Evolutionary conservation across 371 early-diverging fungal genomes (phyloP), one percentile per base, ranked within the genome.

Genomic region (Mucor plumbeus): DNA sequence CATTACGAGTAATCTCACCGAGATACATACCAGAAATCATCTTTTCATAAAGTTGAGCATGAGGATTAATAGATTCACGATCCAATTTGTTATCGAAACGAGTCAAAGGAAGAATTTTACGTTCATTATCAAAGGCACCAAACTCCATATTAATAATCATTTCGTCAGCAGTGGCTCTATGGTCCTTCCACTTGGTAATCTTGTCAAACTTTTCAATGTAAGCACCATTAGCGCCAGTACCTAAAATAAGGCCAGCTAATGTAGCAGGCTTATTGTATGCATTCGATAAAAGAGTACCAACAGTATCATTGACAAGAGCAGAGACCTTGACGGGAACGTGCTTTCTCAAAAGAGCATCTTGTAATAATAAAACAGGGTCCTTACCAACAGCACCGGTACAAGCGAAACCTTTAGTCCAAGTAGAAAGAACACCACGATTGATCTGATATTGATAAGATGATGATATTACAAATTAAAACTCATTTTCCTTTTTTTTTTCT

Each of bases 151-250:
- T 95, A 84, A 96, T 88, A 72, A 94, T 89, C 95, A 97, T 96
- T 68, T 95, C 91, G 13, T 74, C 70, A 19, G 70, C 14, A n/a
- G 70, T 64, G 0, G 84, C 80, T n/a, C 67, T 57, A 15, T 75
- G 77, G 6, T 74, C 81, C 47, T 79, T 80, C 89, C 90, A 92
- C 78, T 96, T 96, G 71, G 73, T 70, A 56, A 96, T 89, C 59
- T 88, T 86, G 8, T 67, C 59, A 62, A 95, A 80, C 53, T 86
- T 72, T 78, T 97, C 97, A 69, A 94, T 91, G 79, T 97, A 99
- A 6, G 97, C 96, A 31, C 95, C 97, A 69, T 99, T 99, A 55
- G 95, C 89, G 43, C 99, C 99, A 13, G 99, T 99, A 65, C 99
- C 99, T 13, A 97, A 83, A 68, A 97, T 96, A 17, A 96, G 90